Base-by-base conservation (phyloP, 345 rosid genomes). In the Eucalyptus sp. region DNA sequence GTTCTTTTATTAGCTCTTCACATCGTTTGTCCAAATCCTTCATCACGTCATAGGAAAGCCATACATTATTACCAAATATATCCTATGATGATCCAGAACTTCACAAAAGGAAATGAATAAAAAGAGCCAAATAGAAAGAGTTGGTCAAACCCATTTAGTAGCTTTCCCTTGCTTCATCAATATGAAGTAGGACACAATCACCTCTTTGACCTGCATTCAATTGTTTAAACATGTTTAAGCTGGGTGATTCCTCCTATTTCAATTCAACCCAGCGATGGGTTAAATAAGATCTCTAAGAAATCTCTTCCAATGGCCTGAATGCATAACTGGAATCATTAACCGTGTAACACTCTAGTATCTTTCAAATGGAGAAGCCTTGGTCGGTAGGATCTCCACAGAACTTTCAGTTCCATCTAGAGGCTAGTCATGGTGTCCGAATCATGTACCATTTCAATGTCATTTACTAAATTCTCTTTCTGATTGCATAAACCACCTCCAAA, bases 121-220 rank as follows among this genome's bases (percentile, higher is more conserved):
- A 44, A 85, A 88, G 71, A 60, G n/a, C 54, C 80, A 87, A 54
- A 41, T 46, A 11, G n/a, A 27, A 43, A 18, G 11, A 60, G 50
- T 56, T 52, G 87, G 84, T 52, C 90, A 80, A 87, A 94, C 99
- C 97, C 94, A 94, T 92, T 89, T 90, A 66, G 98, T 95, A 88
- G 99, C 98, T 92, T 96, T 97, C 83, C 98, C 99, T 87, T 97
- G 99, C 90, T 96, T 98, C 98, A 96, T 96, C 92, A 97, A 90
- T 91, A 96, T 95, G 92, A 95, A 96, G 94, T 94, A 97, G 33
- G 96, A 93, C 88, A 97, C 92, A 79, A 97, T 96, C 86, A 97
- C 97, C 92, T 97, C 99, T 92, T 98, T 98, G 51, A 98, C 99
- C 99, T 97, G 94, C 92, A 87, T 71, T 84, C 88, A 76, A 62